Evolutionary conservation across 768 basidiomycete species (phyloP), one percentile per base, ranked within the genome.

Genomic region (Dioszegia hungarica): DNA sequence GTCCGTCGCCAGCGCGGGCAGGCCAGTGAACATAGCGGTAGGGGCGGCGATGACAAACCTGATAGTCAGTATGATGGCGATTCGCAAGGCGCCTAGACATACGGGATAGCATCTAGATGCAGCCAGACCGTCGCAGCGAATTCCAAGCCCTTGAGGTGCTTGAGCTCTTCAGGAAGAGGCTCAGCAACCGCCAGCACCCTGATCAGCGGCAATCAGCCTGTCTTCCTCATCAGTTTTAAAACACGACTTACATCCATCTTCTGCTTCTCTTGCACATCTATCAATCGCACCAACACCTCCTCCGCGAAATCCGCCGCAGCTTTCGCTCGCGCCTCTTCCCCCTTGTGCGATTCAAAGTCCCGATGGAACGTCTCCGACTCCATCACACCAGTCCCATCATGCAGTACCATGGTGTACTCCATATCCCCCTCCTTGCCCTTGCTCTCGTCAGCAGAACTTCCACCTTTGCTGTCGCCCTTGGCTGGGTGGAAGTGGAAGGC

Each of bases 1-100:
- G 28, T 64, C 56, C 4, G 72, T 68, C 3, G 67, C 64, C 2
- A 71, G 72, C 22, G 61, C 64, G 1, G 74, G 71, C 2, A 75
- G 65, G 29, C 64, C 62, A 15, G 64, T 68, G 60, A 76, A 74
- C 33, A 76, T 67, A 55, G 67, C 57, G 1, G 70, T 71, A 8
- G 70, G 62, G 9, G 68, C 68, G 6, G 56, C 63, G 55, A 67
- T 61, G 38, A 74, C 19, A 55, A 74, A 69, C 2, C 69, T 71
- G 49, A 2, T 33, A 10, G 24, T 10, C 39, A 8, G 12, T 11
- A 41, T 41, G n/a, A n/a, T n/a, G n/a, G n/a, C n/a, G n/a, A n/a
- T n/a, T n/a, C n/a, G 6, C 20, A 3, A 31, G 36, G 31, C 3
- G 22, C 19, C 5, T 39, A 5, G 38, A 63, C 69, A 46, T 54